Conservation (phyloP, 768 basidiomycete species). For the Auricularia auricula-judae region DNA sequence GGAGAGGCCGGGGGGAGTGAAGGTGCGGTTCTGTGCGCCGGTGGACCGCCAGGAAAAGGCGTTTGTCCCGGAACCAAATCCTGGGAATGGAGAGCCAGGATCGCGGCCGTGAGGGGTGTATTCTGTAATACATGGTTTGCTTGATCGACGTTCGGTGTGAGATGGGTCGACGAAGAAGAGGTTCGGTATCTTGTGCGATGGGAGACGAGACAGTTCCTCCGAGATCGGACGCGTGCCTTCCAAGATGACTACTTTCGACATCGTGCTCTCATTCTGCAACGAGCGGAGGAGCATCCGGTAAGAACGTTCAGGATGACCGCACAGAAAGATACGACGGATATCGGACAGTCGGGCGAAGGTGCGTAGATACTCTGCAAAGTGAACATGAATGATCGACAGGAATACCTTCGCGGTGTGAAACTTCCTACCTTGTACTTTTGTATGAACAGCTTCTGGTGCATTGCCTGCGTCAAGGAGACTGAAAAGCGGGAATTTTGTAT, state of each 20-base stretch:
- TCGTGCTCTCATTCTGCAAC: background rate
- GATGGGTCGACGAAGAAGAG: background rate
- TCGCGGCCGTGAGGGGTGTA: background rate
- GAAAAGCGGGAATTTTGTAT: background rate
- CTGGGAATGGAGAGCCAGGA: background rate
- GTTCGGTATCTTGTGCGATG: background rate
- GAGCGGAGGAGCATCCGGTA: background rate
- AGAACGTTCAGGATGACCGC: background rate
- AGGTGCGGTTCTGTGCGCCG: too few species aligned
- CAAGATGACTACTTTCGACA: background rate
- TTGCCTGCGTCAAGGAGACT: background rate
- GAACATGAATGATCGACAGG: background rate
- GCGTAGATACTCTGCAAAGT: background rate
- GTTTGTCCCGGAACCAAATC: too few species aligned
- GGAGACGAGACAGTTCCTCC: background rate
- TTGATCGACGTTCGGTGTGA: too few species aligned
- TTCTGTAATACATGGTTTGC: too few species aligned
- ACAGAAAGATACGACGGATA: background rate
- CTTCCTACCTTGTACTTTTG: background rate
- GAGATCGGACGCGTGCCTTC: background rate
- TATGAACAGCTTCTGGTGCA: background rate
- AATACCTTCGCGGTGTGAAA: background rate
- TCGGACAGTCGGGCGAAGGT: background rate
- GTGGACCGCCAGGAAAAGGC: too few species aligned
- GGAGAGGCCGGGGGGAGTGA: too few species aligned